A percentile compares a stretch with the other conserved stretches of the same genome.
phyloP scores from a whole-genome alignment of 228 moss, liverwort and hornwort species.

The Sphagnum fallax region DNA sequence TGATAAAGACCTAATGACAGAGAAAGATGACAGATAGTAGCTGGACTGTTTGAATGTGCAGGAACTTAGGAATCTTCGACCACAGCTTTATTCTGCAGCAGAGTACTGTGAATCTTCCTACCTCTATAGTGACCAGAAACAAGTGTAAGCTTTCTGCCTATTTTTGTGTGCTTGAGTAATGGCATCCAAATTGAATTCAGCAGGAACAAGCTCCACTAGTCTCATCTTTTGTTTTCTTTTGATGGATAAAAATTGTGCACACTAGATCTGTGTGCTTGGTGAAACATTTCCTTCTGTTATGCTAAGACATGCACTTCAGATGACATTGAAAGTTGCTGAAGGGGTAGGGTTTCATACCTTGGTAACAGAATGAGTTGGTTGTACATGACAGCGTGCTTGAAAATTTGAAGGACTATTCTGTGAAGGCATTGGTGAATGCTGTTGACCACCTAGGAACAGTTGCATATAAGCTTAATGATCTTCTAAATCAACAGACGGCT shows the following conservation, averaged over 20 bases:
- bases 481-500: conserved; percentile 70
- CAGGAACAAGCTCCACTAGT: too few relatives aligned
- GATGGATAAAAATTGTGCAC: too few relatives aligned
- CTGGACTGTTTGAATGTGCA: conserved; percentile 5
- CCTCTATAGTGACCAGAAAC: conserved; percentile 74
- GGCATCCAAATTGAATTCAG: too few relatives aligned
- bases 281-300: too few relatives aligned
- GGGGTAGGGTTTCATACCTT: too few relatives aligned
- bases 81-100: conserved; percentile 82
- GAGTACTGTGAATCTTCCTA: conserved; percentile 84
- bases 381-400: conserved; percentile 65
- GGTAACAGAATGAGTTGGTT: too few relatives aligned
- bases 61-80: conserved; percentile 78
- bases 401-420: conserved; percentile 93
- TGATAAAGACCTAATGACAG: neutral
- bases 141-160: conserved; percentile 35
- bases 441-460: conserved; percentile 98
- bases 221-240: too few relatives aligned
- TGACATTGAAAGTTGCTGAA: too few relatives aligned
- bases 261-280: too few relatives aligned
- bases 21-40: neutral
- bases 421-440: conserved; percentile 95
- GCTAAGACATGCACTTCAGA: too few relatives aligned
- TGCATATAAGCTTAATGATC: conserved; percentile 93
- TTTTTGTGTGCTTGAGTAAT: too few relatives aligned